Conservation (phyloP, 768 basidiomycete genomes). For the Cubamyces sp. region DNA sequence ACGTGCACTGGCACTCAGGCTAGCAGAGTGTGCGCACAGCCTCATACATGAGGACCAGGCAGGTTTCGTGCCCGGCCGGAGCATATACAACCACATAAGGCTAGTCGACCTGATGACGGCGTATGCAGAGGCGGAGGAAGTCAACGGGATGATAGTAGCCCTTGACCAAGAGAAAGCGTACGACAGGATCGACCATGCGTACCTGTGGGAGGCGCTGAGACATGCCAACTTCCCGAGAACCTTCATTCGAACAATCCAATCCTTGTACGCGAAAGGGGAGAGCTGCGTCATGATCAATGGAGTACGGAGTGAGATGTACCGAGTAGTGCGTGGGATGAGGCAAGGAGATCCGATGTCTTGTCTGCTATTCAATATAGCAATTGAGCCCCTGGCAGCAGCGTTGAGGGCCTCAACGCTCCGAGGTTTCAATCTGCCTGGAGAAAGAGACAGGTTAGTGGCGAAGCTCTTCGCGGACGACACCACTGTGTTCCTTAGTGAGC, state of each 20-base stretch:
- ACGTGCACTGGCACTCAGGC: conserved; percentile 26
- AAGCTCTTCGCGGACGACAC: too few relatives aligned
- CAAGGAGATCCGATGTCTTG: too few relatives aligned
- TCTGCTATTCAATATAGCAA: too few relatives aligned
- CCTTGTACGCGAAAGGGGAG: conserved; percentile 35
- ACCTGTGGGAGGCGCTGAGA: conserved; percentile 19
- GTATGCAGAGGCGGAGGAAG: conserved; percentile 17
- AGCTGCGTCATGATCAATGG: conserved; percentile 42
- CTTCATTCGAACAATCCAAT: conserved; percentile 32
- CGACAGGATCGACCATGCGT: conserved; percentile 24
- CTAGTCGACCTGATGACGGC: conserved; percentile 28
- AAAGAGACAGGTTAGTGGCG: too few relatives aligned
- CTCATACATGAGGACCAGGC: conserved; percentile 44
- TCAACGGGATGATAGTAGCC: conserved; percentile 21
- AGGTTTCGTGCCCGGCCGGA: conserved; percentile 41
- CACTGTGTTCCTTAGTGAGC: too few relatives aligned
- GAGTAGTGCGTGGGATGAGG: too few relatives aligned
- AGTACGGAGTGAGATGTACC: conserved; percentile 19
- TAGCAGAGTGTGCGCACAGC: conserved; percentile 12
- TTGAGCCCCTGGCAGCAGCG: too few relatives aligned
- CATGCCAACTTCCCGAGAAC: conserved; percentile 2
- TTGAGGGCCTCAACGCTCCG: too few relatives aligned
- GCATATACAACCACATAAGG: conserved; percentile 37
- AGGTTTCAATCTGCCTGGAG: too few relatives aligned
- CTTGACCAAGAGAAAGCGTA: conserved; percentile 30